Evolutionary conservation across 129 eudicot species (phyloP), one percentile per base, ranked within the genome.

Genomic region (Tagetes erecta): DNA sequence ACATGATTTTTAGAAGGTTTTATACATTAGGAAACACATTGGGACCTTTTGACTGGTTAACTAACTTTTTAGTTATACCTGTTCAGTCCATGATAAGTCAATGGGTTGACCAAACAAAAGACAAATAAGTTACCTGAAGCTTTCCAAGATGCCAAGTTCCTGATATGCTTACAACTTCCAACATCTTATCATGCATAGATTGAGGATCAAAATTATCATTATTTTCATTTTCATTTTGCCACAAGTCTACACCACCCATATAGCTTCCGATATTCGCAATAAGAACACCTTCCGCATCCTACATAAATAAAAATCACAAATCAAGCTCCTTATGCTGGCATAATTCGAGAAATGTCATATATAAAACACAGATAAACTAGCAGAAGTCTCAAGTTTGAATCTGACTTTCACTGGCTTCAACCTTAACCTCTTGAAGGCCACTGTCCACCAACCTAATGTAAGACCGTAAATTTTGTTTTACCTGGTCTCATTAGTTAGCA

Each of bases 71-170:
- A 7, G 57, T 13, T 50, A 50, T 50, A 50, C 56, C 51, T 50
- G 27, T 50, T 50, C 1, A 50, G 4, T 4, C 56, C 56, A 13
- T 50, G 30, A 20, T 12, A n/a, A 51, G 30, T 13, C 6, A 52
- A 52, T 1, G 58, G 3, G 60, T 55, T 27, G 27, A 20, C 14
- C 68, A 38, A 41, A 65, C n/a, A 46, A 12, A 66, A 37, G 51
- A 13, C 53, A 4, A 40, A 57, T 3, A 50, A 50, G 12, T 55
- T 41, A 91, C 97, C 92, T 91, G 95, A 52, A 91, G 95, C 76
- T 91, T 88, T 83, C 97, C 97, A 39, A 91, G 97, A 77, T 91
- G 97, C 97, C 97, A 91, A 83, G 97, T 85, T 82, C 97, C 97
- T 74, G 97, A 82, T 70, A 91, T 82, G 64, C 92, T 84, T 35